Evolutionary conservation across 2,329 filamentous ascomycete species (phyloP).

Genomic region (Nigrospora sphaerica): DNA sequence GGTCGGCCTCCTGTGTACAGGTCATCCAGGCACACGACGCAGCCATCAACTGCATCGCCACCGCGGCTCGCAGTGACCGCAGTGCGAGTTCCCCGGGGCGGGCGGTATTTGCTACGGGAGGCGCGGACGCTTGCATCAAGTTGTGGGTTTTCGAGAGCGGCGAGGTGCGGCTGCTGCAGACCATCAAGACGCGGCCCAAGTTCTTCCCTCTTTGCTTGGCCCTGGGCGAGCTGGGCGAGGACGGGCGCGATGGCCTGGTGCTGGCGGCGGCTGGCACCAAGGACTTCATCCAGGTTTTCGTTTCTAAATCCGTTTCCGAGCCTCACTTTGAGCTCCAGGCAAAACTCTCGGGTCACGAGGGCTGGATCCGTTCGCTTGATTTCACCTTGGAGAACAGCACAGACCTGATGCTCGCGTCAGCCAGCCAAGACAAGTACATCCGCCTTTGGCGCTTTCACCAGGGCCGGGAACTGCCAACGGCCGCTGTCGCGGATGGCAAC

Average conservation of each 20-base stretch:
- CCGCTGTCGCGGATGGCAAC: conserved; percentile 42
- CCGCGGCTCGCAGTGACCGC: conserved; percentile 23
- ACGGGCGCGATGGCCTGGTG: conserved; percentile 44
- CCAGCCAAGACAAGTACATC: conserved; percentile 96
- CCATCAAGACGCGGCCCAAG: conserved; percentile 64
- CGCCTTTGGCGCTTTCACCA: conserved; percentile 82
- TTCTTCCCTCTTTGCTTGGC: conserved; percentile 79
- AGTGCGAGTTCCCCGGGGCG: conserved; percentile 8
- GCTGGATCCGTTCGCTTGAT: conserved; percentile 83
- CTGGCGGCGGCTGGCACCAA: conserved; percentile 84
- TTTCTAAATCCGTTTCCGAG: conserved; percentile 37
- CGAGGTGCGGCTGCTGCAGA: conserved; percentile 54
- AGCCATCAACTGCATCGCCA: conserved; percentile 64
- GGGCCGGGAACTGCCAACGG: conserved; percentile 56
- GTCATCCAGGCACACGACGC: conserved; percentile 62
- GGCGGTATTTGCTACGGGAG: conserved; percentile 63
- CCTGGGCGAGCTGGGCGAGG: conserved; percentile 50
- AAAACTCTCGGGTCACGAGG: conserved; percentile 82
- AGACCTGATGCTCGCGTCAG: conserved; percentile 80
- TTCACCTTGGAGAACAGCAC: conserved; percentile 59
- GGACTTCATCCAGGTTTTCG: conserved; percentile 73
- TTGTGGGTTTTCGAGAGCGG: conserved; percentile 59
- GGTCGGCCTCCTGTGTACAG: conserved; percentile 30
- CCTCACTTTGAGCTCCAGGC: conserved; percentile 63
- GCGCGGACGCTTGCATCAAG: conserved; percentile 66